Evolutionary conservation across 805 yeast species (phyloP).

Genomic region (Ogataea neopini): DNA sequence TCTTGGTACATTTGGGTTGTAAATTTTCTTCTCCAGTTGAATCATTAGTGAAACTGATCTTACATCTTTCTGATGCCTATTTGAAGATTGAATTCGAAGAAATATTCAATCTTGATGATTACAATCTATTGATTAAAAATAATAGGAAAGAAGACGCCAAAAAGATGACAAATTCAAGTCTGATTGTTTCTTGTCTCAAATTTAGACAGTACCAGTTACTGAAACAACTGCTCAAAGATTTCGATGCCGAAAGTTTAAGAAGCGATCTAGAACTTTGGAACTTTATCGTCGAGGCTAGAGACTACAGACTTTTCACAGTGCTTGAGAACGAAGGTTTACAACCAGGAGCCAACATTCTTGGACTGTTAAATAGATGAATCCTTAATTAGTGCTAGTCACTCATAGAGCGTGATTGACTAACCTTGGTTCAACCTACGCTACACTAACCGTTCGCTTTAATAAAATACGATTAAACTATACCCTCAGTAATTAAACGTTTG

Average conservation of each 20-base stretch:
- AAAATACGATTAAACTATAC: background rate
- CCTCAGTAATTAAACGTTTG: conserved; percentile 10
- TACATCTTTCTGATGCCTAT: conserved; percentile 9
- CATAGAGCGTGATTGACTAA: no score
- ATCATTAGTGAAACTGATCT: conserved; percentile 11
- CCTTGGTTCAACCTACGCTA: no score
- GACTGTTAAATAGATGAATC: conserved; percentile 7
- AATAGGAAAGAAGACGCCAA: background rate
- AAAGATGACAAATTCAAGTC: conserved; percentile 8
- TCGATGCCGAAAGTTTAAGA: conserved; percentile 10
- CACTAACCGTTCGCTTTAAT: no score
- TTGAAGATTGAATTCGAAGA: background rate
- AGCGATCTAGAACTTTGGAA: conserved; percentile 24
- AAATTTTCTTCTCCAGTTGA: conserved; percentile 9
- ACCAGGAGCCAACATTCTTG: conserved; percentile 18
- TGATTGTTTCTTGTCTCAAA: conserved; percentile 14
- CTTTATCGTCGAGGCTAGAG: conserved; percentile 18
- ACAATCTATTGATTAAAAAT: background rate
- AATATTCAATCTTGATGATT: background rate
- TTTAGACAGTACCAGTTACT: conserved; percentile 11
- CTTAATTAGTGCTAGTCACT: no score
- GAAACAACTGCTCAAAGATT: conserved; percentile 9
- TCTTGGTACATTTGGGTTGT: conserved; percentile 7
- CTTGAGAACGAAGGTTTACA: conserved; percentile 17
- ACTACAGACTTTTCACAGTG: conserved; percentile 14